These are phyloP conservation scores for Xanthoconium stramineum DNA, from an alignment of 768 basidiomycete species.

Conservation along the genomic window DNA sequence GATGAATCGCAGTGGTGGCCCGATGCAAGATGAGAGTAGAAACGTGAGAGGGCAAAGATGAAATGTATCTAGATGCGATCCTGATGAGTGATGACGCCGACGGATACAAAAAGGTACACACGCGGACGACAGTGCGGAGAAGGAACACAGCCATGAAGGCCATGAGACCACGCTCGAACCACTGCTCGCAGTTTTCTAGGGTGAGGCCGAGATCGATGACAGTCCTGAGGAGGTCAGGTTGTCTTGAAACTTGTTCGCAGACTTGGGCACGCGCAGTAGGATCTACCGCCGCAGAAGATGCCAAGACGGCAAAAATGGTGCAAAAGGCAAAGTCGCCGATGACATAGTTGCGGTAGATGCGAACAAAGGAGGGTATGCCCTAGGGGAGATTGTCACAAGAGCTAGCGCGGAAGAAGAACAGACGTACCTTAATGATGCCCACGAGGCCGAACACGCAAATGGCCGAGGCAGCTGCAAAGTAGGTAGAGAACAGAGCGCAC, in stretches of 20 bases:
- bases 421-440: constrained; percentile 65
- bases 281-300: constrained; percentile 59
- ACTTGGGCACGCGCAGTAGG: constrained; percentile 52
- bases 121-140: constrained; percentile 62
- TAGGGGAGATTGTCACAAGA: constrained; percentile 25
- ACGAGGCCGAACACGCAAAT: constrained; percentile 64
- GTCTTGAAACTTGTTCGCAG: constrained; percentile 73
- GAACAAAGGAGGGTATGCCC: constrained; percentile 63
- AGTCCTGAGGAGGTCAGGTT: constrained; percentile 71
- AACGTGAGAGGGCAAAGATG: constrained; percentile 66
- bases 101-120: constrained; percentile 34
- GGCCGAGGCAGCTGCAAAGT: constrained; percentile 62
- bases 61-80: constrained; percentile 59
- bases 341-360: constrained; percentile 79
- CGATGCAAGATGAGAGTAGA: constrained; percentile 56
- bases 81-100: background rate
- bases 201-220: constrained; percentile 70
- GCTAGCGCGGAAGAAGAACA: background rate
- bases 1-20: constrained; percentile 23
- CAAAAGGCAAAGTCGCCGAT: constrained; percentile 76
- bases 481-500: constrained; percentile 61
- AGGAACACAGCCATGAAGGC: constrained; percentile 57
- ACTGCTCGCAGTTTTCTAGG: constrained; percentile 77
- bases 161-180: constrained; percentile 66
- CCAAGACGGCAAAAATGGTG: constrained; percentile 52